These are phyloP conservation scores for Tuber aestivum DNA, from an alignment of 495 filamentous ascomycete species.

Conservation along the genomic window DNA sequence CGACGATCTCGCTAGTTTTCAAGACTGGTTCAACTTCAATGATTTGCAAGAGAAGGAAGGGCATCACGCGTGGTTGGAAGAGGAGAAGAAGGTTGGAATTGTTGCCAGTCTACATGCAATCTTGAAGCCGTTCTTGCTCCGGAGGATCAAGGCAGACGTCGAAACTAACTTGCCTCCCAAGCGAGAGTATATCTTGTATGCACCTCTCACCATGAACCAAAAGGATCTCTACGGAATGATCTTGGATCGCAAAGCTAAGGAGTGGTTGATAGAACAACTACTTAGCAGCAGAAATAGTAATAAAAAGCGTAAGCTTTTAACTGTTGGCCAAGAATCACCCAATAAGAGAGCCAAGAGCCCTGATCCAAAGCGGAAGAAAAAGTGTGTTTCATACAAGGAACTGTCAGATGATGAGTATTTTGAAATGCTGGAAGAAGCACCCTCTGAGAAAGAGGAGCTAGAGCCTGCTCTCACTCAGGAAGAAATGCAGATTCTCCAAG, in stretches of 20 bases:
- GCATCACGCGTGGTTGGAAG: conserved; percentile 63
- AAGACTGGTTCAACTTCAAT: conserved; percentile 93
- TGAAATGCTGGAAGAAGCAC: conserved; percentile 41
- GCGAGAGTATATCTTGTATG: conserved; percentile 89
- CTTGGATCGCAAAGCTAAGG: conserved; percentile 76
- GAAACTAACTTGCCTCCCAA: conserved; percentile 86
- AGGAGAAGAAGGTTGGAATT: conserved; percentile 73
- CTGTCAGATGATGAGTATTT: conserved; percentile 49
- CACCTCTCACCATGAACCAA: conserved; percentile 79
- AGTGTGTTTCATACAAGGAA: conserved; percentile 47
- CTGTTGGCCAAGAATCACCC: conserved; percentile 8
- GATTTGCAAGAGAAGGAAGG: conserved; percentile 64
- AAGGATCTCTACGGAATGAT: conserved; percentile 82
- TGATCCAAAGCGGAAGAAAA: conserved; percentile 22
- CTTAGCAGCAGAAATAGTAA: conserved; percentile 43
- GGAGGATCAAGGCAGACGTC: conserved; percentile 88
- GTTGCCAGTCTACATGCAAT: conserved; percentile 87
- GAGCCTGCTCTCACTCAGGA: conserved; percentile 57
- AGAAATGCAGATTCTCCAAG: conserved; percentile 67
- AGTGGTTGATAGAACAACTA: conserved; percentile 53
- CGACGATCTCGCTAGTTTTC: conserved; percentile 78
- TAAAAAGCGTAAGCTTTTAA: conserved; percentile 44
- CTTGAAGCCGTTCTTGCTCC: conserved; percentile 81
- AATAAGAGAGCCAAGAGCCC: conserved; percentile 26
- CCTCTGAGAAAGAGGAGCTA: conserved; percentile 47